Evolutionary conservation across 345 rosid species (phyloP), one percentile per base, ranked within the genome.

Genomic region (Eucalyptus lansdowneana): DNA sequence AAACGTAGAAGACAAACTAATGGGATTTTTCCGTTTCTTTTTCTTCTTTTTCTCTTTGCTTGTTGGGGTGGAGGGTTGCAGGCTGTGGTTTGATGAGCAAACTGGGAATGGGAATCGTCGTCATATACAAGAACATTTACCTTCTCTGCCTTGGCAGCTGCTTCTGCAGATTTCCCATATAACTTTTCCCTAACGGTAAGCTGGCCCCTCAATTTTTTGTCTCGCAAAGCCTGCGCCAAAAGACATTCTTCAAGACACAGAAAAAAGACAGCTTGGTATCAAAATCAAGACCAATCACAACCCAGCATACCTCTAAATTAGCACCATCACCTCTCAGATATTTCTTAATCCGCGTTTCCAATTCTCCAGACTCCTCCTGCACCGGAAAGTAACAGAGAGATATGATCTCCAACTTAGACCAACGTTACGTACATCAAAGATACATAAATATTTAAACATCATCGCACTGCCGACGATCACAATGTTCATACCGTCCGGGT

Each of bases 101-200:
- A 34, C 81, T 72, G 14, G 44, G 81, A 10, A 72, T 72, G 14
- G 25, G 45, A 19, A 72, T 72, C 2, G 4, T 34, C 14, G 3
- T 34, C 81, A 72, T 72, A 11, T 14, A 44, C 17, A 87, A 88
- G 76, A 87, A 37, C 44, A 90, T 40, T 91, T 87, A 96, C 99
- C 96, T 96, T 97, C 93, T 96, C 99, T 34, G 93, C 92, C 93
- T 95, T 92, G 86, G 98, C 99, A 90, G 99, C 99, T 90, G 94
- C 89, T 93, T 92, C 94, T 0, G 98, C 98, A 90, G 99, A 92
- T 90, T 90, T 94, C 27, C 95, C 96, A 93, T 92, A 94, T 86
- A 96, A 83, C 44, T 94, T 90, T 89, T 97, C 99, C 87, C 97
- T 92, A 44, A 92, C 93, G 87, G 94, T 92, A 87, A 95, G 97